phyloP scores from a whole-genome alignment of 2,329 filamentous ascomycete genomes.

The Periconia macrospinosa region DNA sequence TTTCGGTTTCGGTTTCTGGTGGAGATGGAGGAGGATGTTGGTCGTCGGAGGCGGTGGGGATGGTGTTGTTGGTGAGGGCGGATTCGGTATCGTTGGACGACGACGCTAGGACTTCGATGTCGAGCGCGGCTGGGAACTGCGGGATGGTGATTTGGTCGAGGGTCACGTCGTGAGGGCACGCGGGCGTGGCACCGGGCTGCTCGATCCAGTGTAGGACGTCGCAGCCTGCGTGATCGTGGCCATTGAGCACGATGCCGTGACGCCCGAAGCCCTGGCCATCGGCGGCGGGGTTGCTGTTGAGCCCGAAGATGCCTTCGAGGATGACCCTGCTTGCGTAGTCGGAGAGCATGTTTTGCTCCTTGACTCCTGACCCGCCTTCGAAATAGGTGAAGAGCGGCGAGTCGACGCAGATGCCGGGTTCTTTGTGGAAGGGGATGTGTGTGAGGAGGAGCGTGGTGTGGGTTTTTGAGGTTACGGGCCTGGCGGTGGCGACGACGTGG shows the following conservation, averaged over 20 bases:
- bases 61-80: background rate
- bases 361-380: constrained; percentile 65
- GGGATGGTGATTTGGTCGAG: constrained; percentile 17
- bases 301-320: constrained; percentile 82
- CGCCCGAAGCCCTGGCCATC: constrained; percentile 67
- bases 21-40: background rate
- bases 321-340: constrained; percentile 68
- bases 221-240: constrained; percentile 94
- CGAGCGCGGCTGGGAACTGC: constrained; percentile 1
- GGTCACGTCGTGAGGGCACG: constrained; percentile 14
- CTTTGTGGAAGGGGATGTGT: constrained; percentile 88
- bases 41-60: constrained; percentile 3
- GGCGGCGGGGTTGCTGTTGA: constrained; percentile 64
- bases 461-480: constrained; percentile 62
- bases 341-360: constrained; percentile 90
- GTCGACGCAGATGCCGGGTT: constrained; percentile 79
- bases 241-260: constrained; percentile 80
- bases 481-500: constrained; percentile 63
- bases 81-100: constrained; percentile 1
- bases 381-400: constrained; percentile 82
- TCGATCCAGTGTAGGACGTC: constrained; percentile 75
- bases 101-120: constrained; percentile 6
- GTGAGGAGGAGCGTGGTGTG: constrained; percentile 85
- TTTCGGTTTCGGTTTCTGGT: too few relatives aligned
- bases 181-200: constrained; percentile 15